phyloP scores from a whole-genome alignment of 768 basidiomycete genomes.

The Chalciporus chontae region DNA sequence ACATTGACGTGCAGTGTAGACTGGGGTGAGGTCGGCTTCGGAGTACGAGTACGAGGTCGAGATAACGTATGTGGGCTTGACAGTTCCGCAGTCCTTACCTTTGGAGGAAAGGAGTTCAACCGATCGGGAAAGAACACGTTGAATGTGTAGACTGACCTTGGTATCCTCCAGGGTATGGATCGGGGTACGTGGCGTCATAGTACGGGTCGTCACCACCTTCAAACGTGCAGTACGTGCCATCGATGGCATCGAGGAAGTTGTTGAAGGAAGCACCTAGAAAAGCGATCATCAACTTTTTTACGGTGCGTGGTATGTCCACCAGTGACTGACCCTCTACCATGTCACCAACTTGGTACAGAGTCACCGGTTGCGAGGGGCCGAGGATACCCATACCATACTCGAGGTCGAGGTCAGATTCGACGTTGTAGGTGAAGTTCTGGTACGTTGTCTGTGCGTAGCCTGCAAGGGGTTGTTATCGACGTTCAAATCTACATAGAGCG shows the following conservation, averaged over 20 bases:
- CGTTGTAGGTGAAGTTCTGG: slow-evolving; percentile 23
- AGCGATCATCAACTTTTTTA: slow-evolving; percentile 1
- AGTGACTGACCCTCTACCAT: slow-evolving; percentile 20
- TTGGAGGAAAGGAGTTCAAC: not conserved
- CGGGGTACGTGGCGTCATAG: slow-evolving; percentile 27
- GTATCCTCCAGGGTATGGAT: slow-evolving; percentile 21
- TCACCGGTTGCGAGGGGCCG: slow-evolving; percentile 21
- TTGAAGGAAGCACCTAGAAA: slow-evolving; percentile 28
- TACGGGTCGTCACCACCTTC: slow-evolving; percentile 34
- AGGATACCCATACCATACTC: slow-evolving; percentile 30
- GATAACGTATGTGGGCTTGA: slow-evolving; percentile 35
- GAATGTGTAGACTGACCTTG: slow-evolving; percentile 9
- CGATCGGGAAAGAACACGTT: not conserved
- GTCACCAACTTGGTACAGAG: slow-evolving; percentile 32
- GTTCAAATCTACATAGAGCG: not conserved
- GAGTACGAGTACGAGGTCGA: slow-evolving; percentile 40
- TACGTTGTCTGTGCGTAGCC: slow-evolving; percentile 28
- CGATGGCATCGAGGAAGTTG: slow-evolving; percentile 35
- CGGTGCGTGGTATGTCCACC: not conserved
- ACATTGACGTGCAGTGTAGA: slow-evolving; percentile 41
- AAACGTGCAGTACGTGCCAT: slow-evolving; percentile 31
- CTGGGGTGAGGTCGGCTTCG: slow-evolving; percentile 33
- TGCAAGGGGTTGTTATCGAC: slow-evolving; percentile 5
- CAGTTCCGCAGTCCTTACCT: slow-evolving; percentile 37
- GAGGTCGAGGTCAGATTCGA: slow-evolving; percentile 32